Evolutionary conservation across 805 yeast genomes (phyloP).

Genomic region (Clavispora asparagi): DNA sequence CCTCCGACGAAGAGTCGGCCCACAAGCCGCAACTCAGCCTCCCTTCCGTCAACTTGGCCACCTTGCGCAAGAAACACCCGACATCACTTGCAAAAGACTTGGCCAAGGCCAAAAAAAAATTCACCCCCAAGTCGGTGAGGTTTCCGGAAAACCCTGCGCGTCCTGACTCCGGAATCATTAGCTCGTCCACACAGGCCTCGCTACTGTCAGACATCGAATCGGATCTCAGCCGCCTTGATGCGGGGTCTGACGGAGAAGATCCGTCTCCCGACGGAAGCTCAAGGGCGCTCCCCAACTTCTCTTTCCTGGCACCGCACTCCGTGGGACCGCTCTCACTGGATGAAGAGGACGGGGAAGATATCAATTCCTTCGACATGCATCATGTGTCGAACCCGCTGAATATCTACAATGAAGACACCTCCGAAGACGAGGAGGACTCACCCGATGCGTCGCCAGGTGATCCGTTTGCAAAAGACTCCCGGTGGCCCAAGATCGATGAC

Average conservation of each 20-base stretch:
- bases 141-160: conserved; percentile 24
- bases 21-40: conserved; percentile 23
- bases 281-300: conserved; percentile 11
- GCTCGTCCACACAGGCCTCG: conserved; percentile 14
- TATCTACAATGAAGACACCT: conserved; percentile 12
- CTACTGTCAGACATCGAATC: neutral
- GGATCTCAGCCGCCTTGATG: conserved; percentile 1
- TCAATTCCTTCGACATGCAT: neutral
- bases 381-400: neutral
- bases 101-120: conserved; percentile 18
- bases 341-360: neutral
- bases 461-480: conserved; percentile 4
- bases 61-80: conserved; percentile 15
- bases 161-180: conserved; percentile 24
- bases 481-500: conserved; percentile 22
- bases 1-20: conserved; percentile 29
- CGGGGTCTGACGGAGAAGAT: conserved; percentile 5
- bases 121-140: conserved; percentile 20
- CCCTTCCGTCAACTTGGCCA: conserved; percentile 28
- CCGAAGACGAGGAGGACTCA: conserved; percentile 8
- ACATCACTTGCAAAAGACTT: conserved; percentile 11
- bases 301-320: conserved; percentile 4
- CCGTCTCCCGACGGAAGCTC: conserved; percentile 6
- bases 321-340: neutral
- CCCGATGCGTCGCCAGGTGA: neutral